Evolutionary conservation across 202 grass and related monocot species (phyloP).

Genomic region (Carex arenaria): DNA sequence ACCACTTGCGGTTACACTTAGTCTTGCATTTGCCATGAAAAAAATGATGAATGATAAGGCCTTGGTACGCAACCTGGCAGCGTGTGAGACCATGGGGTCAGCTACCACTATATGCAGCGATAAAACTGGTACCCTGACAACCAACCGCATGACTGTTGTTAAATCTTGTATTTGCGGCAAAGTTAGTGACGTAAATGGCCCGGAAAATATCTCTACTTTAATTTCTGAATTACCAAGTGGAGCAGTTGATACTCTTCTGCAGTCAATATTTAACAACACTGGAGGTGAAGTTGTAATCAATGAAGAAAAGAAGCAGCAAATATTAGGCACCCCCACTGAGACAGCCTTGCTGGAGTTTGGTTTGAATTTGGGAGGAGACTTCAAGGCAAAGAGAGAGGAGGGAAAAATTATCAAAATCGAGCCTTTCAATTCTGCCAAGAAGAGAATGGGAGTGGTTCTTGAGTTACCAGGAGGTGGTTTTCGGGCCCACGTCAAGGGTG

Average conservation of each 20-base stretch:
- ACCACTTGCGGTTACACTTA: slow-evolving; percentile 90
- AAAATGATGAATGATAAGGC: slow-evolving; percentile 99
- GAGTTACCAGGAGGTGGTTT: slow-evolving; percentile 56
- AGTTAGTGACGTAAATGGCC: slow-evolving; percentile 52
- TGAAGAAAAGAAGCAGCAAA: slow-evolving; percentile 60
- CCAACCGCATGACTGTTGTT: slow-evolving; percentile 96
- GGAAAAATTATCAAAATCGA: slow-evolving; percentile 79
- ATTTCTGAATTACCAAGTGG: slow-evolving; percentile 60
- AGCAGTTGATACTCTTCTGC: slow-evolving; percentile 55
- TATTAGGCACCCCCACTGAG: slow-evolving; percentile 86
- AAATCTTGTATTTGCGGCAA: slow-evolving; percentile 81
- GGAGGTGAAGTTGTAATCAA: slow-evolving; percentile 88
- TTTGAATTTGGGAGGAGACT: slow-evolving; percentile 77
- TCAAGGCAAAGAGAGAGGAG: slow-evolving; percentile 65
- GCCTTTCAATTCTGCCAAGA: slow-evolving; percentile 94
- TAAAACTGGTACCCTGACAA: slow-evolving; percentile 92
- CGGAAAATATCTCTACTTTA: slow-evolving; percentile 45
- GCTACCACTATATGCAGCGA: slow-evolving; percentile 95
- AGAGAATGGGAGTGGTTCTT: slow-evolving; percentile 90
- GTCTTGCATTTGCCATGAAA: slow-evolving; percentile 98
- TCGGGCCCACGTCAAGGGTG: slow-evolving; percentile 85
- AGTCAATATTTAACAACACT: slow-evolving; percentile 97
- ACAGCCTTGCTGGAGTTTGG: slow-evolving; percentile 86
- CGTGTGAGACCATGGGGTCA: slow-evolving; percentile 99
- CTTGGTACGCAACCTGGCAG: slow-evolving; percentile 80